These are phyloP conservation scores for Anastatica hierochuntica DNA, from an alignment of 345 rosid genomes.

Conservation along the genomic window DNA sequence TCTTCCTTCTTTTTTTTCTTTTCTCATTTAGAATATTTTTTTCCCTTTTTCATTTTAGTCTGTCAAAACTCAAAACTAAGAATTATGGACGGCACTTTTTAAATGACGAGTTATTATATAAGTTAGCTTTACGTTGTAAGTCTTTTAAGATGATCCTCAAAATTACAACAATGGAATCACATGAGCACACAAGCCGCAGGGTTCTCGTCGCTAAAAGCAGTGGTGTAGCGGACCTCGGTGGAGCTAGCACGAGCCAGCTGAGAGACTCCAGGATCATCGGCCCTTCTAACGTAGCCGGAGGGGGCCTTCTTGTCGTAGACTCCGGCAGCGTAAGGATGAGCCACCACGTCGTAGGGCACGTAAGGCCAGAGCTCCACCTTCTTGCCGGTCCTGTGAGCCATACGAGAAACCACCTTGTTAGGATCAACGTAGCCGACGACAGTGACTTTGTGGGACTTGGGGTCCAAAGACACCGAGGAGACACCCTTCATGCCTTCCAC, in stretches of 20 bases:
- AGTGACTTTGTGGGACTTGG: slow-evolving; percentile 72
- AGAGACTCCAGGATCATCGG: slow-evolving; percentile 43
- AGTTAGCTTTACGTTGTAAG: too few relatives aligned
- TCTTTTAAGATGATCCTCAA: too few relatives aligned
- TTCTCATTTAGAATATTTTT: too few relatives aligned
- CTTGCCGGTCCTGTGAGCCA: slow-evolving; percentile 88
- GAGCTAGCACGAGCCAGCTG: slow-evolving; percentile 97
- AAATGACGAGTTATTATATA: too few relatives aligned
- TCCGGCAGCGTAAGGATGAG: slow-evolving; percentile 84
- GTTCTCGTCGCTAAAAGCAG: slow-evolving; percentile 93
- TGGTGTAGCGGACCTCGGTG: slow-evolving; percentile 86
- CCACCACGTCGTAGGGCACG: slow-evolving; percentile 85
- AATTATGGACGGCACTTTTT: too few relatives aligned
- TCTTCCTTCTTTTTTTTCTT: too few relatives aligned
- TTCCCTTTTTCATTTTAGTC: too few relatives aligned
- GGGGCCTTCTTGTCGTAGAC: slow-evolving; percentile 94
- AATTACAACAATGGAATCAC: slow-evolving; percentile 28
- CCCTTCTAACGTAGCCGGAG: slow-evolving; percentile 64
- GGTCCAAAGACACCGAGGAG: slow-evolving; percentile 63
- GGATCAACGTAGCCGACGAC: slow-evolving; percentile 85
- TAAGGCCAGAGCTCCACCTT: slow-evolving; percentile 93
- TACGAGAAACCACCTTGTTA: slow-evolving; percentile 62
- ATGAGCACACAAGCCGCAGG: slow-evolving; percentile 62
- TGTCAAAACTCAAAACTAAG: too few relatives aligned
- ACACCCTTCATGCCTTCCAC: slow-evolving; percentile 97